These are phyloP conservation scores for Hypsizygus ulmarius DNA, from an alignment of 1,284 basidiomycete species.

Conservation along the genomic window DNA sequence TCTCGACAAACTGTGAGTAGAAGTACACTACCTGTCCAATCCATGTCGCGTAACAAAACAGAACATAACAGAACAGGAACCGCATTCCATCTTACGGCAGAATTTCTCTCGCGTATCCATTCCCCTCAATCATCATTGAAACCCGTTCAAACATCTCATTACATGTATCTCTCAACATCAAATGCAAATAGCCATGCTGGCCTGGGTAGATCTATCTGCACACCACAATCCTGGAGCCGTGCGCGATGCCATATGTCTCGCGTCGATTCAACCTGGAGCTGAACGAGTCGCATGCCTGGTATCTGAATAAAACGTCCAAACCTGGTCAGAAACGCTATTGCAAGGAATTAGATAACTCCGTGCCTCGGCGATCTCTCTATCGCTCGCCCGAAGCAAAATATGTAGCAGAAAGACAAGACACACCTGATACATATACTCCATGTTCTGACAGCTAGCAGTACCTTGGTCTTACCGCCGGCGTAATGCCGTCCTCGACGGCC, in stretches of 20 bases:
- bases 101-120: neutral
- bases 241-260: conserved; percentile 12
- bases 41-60: too few species aligned
- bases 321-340: neutral
- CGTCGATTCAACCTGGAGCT: conserved; percentile 11
- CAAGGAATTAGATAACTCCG: neutral
- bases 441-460: conserved; percentile 13
- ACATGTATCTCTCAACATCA: conserved; percentile 8
- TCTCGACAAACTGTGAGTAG: neutral
- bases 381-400: conserved; percentile 6
- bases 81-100: neutral
- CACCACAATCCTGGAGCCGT: conserved; percentile 1
- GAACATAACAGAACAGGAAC: too few species aligned
- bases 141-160: conserved; percentile 1
- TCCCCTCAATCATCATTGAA: conserved; percentile 2
- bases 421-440: conserved; percentile 13
- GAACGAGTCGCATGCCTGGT: conserved; percentile 8
- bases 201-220: conserved; percentile 3
- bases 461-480: conserved; percentile 10
- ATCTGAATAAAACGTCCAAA: conserved; percentile 2
- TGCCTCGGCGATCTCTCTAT: neutral
- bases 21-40: too few species aligned
- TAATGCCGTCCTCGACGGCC: conserved; percentile 5
- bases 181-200: conserved; percentile 11
- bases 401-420: neutral